phyloP scores from a whole-genome alignment of 2,329 filamentous ascomycete genomes.

The Claviceps purpurea region DNA sequence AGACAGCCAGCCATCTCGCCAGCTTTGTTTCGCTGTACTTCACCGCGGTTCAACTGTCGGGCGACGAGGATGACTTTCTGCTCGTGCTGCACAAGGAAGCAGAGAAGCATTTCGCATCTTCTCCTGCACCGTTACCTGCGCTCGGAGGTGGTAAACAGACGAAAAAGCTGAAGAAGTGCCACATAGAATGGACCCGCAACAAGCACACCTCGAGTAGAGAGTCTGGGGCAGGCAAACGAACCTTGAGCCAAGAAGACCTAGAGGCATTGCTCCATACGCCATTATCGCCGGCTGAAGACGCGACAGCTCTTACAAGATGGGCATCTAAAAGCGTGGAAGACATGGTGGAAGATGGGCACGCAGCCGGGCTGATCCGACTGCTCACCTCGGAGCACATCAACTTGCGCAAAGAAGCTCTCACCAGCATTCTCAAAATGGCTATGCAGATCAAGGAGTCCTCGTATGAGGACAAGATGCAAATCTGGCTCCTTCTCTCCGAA shows the following conservation, averaged over 20 bases:
- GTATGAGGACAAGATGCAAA: constrained; percentile 62
- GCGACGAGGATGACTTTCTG: background rate
- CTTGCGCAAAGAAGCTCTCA: constrained; percentile 66
- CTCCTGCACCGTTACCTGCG: constrained; percentile 10
- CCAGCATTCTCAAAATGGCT: constrained; percentile 53
- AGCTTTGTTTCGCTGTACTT: constrained; percentile 47
- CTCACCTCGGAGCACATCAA: constrained; percentile 62
- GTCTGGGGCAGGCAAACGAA: constrained; percentile 4
- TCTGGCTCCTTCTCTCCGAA: constrained; percentile 71
- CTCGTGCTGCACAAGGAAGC: constrained; percentile 14
- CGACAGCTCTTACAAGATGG: constrained; percentile 48
- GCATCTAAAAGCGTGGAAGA: constrained; percentile 64
- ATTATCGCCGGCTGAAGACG: constrained; percentile 34
- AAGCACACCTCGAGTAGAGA: background rate
- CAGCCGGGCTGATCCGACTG: constrained; percentile 57
- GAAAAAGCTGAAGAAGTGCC: constrained; percentile 8
- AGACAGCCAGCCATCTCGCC: constrained; percentile 33
- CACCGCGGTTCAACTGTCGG: constrained; percentile 30
- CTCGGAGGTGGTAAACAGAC: constrained; percentile 11
- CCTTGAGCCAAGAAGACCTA: constrained; percentile 30
- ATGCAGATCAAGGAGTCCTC: constrained; percentile 51
- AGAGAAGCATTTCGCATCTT: constrained; percentile 16
- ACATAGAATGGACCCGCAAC: constrained; percentile 5
- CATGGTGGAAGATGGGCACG: constrained; percentile 63
- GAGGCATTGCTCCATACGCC: constrained; percentile 38